Evolutionary conservation across 2,329 filamentous ascomycete species (phyloP), one percentile per base, ranked within the genome.

Genomic region (Sporothrix schenckii): DNA sequence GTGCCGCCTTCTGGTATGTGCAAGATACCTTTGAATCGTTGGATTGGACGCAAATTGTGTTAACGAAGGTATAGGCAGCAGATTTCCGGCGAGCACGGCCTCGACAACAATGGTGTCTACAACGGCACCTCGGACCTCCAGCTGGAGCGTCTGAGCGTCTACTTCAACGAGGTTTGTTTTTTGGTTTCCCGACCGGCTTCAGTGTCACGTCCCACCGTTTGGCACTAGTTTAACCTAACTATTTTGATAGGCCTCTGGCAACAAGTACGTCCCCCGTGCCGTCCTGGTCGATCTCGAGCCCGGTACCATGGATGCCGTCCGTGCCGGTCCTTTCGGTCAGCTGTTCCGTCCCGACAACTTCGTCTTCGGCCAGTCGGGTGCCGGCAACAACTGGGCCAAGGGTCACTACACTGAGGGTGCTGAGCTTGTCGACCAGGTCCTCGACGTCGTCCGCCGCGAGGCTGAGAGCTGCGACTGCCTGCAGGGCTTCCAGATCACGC

Each of bases 341-440:
- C 93, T 99, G 77, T 98, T 99, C 93, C 94, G 95, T 76, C 95
- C 95, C 81, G 95, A 99, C 87, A 99, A 98, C 91, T 98, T 98
- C 85, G 93, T 98, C 81, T 98, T 98, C 84, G 95, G 95, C 79
- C 95, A 98, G 87, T 98, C 95, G 79, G 94, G 95, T 89, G 95
- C 95, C 83, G 95, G 95, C 86, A 99, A 99, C 93, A 98, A 98
- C 91, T 99, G 95, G 95, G 95, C 95, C 84, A 99, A 98, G 91
- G 95, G 95, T 86, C 95, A 99, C 84, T 99, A 99, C 89, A 99
- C 95, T 76, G 95, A 99, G 87, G 95, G 95, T 89, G 95, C 95
- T 77, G 95, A 99, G 87, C 89, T 98, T 75, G 95, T 99, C 77
- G 95, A 99, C 87, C 89, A 97, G 80, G 95, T 99, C 77, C 90